Conservation (phyloP, 2,329 filamentous ascomycete genomes). For the Ascocoryne sarcoides region DNA sequence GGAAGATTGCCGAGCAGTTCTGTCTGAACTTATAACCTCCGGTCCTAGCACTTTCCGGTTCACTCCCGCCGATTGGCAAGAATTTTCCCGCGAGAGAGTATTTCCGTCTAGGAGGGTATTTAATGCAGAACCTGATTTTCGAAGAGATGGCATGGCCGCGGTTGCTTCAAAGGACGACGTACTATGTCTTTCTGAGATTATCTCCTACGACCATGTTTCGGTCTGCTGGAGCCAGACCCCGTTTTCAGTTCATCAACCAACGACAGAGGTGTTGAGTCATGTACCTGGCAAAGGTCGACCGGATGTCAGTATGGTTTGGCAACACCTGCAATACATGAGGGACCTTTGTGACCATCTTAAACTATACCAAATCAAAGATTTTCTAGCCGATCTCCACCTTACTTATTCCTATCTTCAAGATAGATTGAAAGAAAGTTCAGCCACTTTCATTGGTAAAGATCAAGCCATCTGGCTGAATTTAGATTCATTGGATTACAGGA, state of each 20-base stretch:
- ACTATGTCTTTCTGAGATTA: conserved; percentile 12
- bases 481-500: background rate
- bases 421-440: conserved; percentile 4
- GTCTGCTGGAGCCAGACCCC: conserved; percentile 21
- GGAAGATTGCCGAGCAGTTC: conserved; percentile 7
- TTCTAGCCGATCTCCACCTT: conserved; percentile 13
- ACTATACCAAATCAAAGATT: conserved; percentile 7
- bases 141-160: conserved; percentile 9
- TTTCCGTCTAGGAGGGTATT: conserved; percentile 12
- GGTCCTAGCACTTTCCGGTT: conserved; percentile 4
- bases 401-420: conserved; percentile 21
- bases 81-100: conserved; percentile 7
- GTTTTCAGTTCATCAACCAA: conserved; percentile 14
- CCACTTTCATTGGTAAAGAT: conserved; percentile 6
- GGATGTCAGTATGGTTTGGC: conserved; percentile 11
- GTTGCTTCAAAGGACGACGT: conserved; percentile 5
- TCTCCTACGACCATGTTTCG: conserved; percentile 10
- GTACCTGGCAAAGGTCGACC: conserved; percentile 6
- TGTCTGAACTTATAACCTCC: conserved; percentile 11
- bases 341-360: conserved; percentile 7
- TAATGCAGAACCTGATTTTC: conserved; percentile 9
- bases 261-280: conserved; percentile 6
- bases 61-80: conserved; percentile 1
- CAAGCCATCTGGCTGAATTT: conserved; percentile 18
- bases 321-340: conserved; percentile 17